Percentiles rank a stretch among this genome's conserved stretches.
phyloP scores from a whole-genome alignment of 164 flowering plant genomes.

The Berberis thunbergii region DNA sequence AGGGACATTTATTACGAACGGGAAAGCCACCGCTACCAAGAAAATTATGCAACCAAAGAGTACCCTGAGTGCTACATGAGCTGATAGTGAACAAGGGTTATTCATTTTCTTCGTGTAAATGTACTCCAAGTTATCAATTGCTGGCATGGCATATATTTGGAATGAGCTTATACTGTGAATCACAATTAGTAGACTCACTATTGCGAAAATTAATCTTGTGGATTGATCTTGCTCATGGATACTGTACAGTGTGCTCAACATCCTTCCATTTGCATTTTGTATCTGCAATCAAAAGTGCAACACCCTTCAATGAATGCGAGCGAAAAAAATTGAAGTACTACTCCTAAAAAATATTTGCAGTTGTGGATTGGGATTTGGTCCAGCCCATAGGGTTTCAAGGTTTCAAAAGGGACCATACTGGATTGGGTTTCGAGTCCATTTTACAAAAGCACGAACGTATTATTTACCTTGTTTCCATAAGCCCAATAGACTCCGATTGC shows the following conservation, averaged over 20 bases:
- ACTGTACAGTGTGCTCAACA: slow-evolving; percentile 38
- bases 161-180: slow-evolving; percentile 41
- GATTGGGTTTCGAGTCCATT: too few species aligned
- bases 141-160: slow-evolving; percentile 69
- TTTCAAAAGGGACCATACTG: too few species aligned
- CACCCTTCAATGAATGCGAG: too few species aligned
- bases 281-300: slow-evolving; percentile 31
- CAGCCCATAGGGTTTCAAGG: too few species aligned
- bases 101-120: slow-evolving; percentile 31
- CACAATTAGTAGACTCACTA: slow-evolving; percentile 32
- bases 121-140: slow-evolving; percentile 56
- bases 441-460: too few species aligned
- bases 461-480: slow-evolving; percentile 49
- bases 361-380: too few species aligned
- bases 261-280: slow-evolving; percentile 40
- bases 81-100: slow-evolving; percentile 42
- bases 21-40: slow-evolving; percentile 55
- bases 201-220: slow-evolving; percentile 33
- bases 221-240: slow-evolving; percentile 40
- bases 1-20: slow-evolving; percentile 45
- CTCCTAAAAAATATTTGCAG: too few species aligned
- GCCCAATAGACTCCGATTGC: slow-evolving; percentile 82
- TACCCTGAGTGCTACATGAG: slow-evolving; percentile 27
- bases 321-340: too few species aligned
- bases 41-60: slow-evolving; percentile 42